These are phyloP conservation scores for Ochetophila trinervis DNA, from an alignment of 306 rosid species.

Conservation along the genomic window DNA sequence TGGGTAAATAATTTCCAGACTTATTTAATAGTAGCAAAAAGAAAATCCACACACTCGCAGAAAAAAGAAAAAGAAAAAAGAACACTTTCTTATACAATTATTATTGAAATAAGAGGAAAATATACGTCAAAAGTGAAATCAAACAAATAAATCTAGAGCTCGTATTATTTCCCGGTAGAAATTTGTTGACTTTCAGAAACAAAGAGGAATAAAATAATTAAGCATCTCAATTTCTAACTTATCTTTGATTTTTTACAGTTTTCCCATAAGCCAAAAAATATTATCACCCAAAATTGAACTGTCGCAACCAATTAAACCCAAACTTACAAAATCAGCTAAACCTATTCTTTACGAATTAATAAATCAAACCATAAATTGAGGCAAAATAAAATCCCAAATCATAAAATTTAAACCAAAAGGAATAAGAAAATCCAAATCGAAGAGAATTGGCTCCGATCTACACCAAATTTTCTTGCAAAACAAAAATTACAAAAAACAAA, in stretches of 20 bases:
- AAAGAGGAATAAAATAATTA: neutral
- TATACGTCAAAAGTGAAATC: neutral
- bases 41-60: neutral
- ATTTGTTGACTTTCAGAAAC: neutral
- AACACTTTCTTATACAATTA: neutral
- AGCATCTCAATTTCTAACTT: too few species aligned
- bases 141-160: neutral
- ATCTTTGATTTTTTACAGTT: too few species aligned
- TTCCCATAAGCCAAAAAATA: neutral
- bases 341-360: neutral
- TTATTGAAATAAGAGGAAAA: neutral
- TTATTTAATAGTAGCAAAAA: too few species aligned
- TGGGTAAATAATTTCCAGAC: too few species aligned
- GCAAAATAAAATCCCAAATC: conserved; percentile 1
- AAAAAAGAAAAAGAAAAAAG: too few species aligned
- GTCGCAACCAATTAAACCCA: neutral
- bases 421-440: neutral
- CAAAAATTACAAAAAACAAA: neutral
- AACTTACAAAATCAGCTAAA: neutral
- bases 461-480: neutral
- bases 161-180: neutral
- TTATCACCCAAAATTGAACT: neutral
- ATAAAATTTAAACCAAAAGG: neutral
- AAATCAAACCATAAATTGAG: neutral
- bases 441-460: neutral